Conservation (phyloP, 495 filamentous ascomycete species). For the Hyphodiscus hymeniophilus region DNA sequence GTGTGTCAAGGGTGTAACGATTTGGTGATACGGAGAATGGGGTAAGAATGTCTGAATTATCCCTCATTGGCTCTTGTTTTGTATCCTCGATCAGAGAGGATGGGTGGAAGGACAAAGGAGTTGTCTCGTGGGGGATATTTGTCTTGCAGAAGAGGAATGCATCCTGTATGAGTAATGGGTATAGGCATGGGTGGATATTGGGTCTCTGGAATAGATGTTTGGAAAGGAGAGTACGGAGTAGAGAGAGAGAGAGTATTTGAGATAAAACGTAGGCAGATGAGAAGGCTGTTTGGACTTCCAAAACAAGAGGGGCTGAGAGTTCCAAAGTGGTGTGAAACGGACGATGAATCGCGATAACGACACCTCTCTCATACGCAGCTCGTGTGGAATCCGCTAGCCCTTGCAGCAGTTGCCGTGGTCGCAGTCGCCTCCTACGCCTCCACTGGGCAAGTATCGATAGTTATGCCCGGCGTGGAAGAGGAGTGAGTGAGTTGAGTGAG, state of each 20-base stretch:
- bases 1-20: conserved; percentile 14
- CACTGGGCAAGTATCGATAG: background rate
- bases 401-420: background rate
- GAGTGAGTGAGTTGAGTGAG: too few relatives aligned
- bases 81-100: conserved; percentile 2
- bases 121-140: background rate
- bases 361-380: too few relatives aligned
- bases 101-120: background rate
- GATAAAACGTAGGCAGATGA: background rate
- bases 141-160: background rate
- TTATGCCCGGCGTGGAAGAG: too few relatives aligned
- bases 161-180: too few relatives aligned
- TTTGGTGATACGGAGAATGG: conserved; percentile 3
- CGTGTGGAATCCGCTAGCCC: too few relatives aligned
- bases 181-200: too few relatives aligned
- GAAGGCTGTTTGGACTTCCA: background rate
- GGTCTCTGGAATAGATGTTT: too few relatives aligned
- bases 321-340: too few relatives aligned
- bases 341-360: too few relatives aligned
- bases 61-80: background rate
- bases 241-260: too few relatives aligned
- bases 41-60: conserved; percentile 4
- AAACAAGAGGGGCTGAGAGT: background rate
- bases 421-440: background rate
- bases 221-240: too few relatives aligned